Conservation (phyloP, 305 asterid species). For the Fraxinus latifolia region DNA sequence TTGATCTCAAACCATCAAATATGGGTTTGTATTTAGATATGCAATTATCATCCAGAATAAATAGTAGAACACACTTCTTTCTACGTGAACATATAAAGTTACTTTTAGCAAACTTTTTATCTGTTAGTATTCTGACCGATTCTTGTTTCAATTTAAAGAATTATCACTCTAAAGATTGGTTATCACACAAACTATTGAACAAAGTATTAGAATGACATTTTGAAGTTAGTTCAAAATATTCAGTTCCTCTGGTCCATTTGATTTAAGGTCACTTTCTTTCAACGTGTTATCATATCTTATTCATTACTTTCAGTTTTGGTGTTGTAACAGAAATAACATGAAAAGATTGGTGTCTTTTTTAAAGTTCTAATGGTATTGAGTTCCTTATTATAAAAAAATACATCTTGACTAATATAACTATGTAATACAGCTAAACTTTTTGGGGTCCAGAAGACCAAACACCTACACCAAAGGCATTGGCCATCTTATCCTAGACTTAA, state of each 20-base stretch:
- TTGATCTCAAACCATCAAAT: neutral
- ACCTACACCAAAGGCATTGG: neutral
- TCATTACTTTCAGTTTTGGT: neutral
- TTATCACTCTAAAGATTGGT: neutral
- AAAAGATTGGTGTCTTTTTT: neutral
- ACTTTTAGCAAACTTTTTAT: neutral
- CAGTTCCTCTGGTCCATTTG: neutral
- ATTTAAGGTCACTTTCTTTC: neutral
- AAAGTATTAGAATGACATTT: neutral
- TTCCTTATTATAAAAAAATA: neutral
- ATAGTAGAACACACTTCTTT: neutral
- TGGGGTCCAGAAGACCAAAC: neutral
- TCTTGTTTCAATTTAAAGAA: neutral
- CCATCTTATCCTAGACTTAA: slow-evolving; percentile 2
- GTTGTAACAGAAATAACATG: neutral
- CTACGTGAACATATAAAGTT: neutral
- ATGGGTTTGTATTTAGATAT: neutral
- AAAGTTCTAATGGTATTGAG: neutral
- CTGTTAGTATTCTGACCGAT: neutral
- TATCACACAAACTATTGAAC: neutral
- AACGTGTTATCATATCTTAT: neutral
- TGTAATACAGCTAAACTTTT: neutral
- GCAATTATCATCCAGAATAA: slow-evolving; percentile 2
- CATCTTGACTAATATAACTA: neutral
- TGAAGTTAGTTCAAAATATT: neutral